These are phyloP conservation scores for Hericium rajendrae DNA, from an alignment of 768 basidiomycete species.

Conservation along the genomic window DNA sequence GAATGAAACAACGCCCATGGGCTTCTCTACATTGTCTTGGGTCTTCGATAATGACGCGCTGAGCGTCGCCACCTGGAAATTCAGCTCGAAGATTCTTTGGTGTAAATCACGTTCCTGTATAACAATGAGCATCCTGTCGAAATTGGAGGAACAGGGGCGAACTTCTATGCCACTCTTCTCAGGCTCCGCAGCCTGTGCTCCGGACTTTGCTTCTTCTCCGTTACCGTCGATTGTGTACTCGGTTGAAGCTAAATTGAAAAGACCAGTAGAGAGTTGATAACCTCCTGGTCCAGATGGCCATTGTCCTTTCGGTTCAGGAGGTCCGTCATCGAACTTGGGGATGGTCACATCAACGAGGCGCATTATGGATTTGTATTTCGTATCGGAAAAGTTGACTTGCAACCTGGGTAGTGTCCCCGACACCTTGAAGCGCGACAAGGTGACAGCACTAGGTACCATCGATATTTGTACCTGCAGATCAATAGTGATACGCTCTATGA, in stretches of 20 bases:
- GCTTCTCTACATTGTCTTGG: constrained; percentile 53
- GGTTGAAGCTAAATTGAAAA: constrained; percentile 43
- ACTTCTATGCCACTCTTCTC: constrained; percentile 41
- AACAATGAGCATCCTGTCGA: not conserved
- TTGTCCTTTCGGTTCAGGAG: constrained; percentile 7
- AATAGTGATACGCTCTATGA: constrained; percentile 88
- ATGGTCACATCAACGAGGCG: constrained; percentile 84
- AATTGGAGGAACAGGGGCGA: constrained; percentile 23
- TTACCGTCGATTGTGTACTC: constrained; percentile 68
- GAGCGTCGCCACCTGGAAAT: constrained; percentile 80
- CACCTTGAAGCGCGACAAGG: constrained; percentile 81
- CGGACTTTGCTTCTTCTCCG: constrained; percentile 31
- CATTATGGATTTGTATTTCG: constrained; percentile 89
- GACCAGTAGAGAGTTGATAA: constrained; percentile 43
- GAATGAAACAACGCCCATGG: constrained; percentile 70
- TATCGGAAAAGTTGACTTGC: constrained; percentile 83
- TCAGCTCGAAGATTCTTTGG: constrained; percentile 71
- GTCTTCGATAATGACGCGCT: constrained; percentile 74
- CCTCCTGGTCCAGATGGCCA: constrained; percentile 14
- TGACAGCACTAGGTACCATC: constrained; percentile 77
- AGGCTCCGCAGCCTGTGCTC: constrained; percentile 66
- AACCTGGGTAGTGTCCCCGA: constrained; percentile 81
- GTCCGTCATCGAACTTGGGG: constrained; percentile 62
- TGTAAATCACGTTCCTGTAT: constrained; percentile 29
- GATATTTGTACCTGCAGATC: constrained; percentile 86